These are phyloP conservation scores for Plasmodium malariae DNA, from an alignment of 169 alveolate genomes.

Conservation along the genomic window DNA sequence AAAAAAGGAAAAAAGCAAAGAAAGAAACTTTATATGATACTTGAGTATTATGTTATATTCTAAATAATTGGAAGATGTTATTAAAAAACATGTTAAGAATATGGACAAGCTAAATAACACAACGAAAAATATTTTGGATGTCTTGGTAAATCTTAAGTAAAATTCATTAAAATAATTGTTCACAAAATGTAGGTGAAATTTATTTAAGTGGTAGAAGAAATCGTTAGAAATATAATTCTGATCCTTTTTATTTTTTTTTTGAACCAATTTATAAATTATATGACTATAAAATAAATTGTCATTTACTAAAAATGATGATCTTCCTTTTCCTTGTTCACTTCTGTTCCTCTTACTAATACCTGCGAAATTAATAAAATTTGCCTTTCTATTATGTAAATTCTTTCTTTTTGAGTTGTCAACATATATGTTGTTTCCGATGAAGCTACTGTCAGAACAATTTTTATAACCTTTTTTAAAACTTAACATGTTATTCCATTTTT, in stretches of 20 bases:
- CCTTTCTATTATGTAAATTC: neutral
- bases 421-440: no score
- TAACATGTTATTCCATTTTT: no score
- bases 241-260: constrained; percentile 1
- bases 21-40: constrained; percentile 61
- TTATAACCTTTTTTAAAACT: no score
- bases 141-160: constrained; percentile 46
- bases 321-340: neutral
- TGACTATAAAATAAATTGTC: constrained; percentile 45
- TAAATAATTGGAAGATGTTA: constrained; percentile 50
- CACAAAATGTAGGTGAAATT: constrained; percentile 25
- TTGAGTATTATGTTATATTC: constrained; percentile 60
- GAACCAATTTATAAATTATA: constrained; percentile 6
- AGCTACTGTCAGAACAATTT: no score
- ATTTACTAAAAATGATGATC: constrained; percentile 24
- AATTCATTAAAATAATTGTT: constrained; percentile 26
- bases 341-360: neutral
- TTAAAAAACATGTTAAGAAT: constrained; percentile 43
- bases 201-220: constrained; percentile 62
- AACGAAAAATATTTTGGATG: constrained; percentile 65
- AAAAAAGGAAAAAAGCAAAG: constrained; percentile 61
- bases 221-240: constrained; percentile 15
- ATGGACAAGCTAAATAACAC: constrained; percentile 49
- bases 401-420: neutral
- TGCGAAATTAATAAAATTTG: neutral